Evolutionary conservation across 768 basidiomycete genomes (phyloP).

Genomic region (Tricholoma matsutake): DNA sequence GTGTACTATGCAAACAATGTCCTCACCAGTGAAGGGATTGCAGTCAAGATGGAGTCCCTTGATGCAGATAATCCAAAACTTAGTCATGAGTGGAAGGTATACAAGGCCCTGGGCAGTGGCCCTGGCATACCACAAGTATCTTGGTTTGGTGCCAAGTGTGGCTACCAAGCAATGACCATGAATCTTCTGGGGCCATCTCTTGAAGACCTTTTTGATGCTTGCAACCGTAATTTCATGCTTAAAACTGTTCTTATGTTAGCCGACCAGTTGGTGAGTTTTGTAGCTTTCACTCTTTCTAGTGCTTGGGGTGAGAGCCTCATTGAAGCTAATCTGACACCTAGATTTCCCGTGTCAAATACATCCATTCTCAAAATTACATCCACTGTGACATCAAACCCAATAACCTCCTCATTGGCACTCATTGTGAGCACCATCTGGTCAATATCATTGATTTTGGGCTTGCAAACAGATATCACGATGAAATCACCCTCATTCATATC

Average conservation of each 20-base stretch:
- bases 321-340: conserved; percentile 28
- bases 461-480: background rate
- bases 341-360: conserved; percentile 99
- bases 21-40: conserved; percentile 80
- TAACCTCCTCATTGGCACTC: background rate
- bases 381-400: conserved; percentile 69
- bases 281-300: conserved; percentile 13
- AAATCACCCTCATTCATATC: background rate
- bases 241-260: conserved; percentile 98
- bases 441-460: conserved; percentile 6
- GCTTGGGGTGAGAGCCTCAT: conserved; percentile 16
- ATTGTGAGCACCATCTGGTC: background rate
- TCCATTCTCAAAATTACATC: conserved; percentile 98
- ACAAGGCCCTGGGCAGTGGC: conserved; percentile 73
- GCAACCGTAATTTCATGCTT: conserved; percentile 73
- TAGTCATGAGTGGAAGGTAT: conserved; percentile 68
- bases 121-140: conserved; percentile 71
- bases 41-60: conserved; percentile 60
- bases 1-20: conserved; percentile 81
- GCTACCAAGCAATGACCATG: conserved; percentile 49
- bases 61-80: conserved; percentile 69
- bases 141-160: conserved; percentile 63
- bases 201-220: conserved; percentile 63
- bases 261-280: no score
- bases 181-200: conserved; percentile 68